A percentile compares a stretch with the other conserved stretches of the same genome.
These are phyloP conservation scores for Endotrypanum monterogeii DNA, from an alignment of 208 protist genomes.

Conservation along the genomic window DNA sequence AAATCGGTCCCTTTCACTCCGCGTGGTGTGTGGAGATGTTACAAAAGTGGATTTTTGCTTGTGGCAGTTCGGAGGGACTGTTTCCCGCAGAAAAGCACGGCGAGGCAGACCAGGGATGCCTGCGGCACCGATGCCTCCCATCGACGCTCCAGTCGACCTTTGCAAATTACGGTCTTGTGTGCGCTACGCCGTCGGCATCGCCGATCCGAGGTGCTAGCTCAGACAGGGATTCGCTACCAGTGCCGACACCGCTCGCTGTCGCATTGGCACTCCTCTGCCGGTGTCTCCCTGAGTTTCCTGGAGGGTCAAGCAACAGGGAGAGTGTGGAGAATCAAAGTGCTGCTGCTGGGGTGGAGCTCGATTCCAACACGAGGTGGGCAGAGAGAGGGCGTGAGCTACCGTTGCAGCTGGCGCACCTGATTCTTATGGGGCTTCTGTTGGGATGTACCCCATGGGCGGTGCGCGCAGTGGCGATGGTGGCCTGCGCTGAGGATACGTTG, in stretches of 20 bases:
- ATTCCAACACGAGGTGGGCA: not conserved
- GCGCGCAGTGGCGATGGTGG: slow-evolving; percentile 29
- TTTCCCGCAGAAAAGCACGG: not conserved
- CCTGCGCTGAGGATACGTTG: slow-evolving; percentile 19
- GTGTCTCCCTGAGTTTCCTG: slow-evolving; percentile 12
- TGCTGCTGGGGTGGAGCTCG: not conserved
- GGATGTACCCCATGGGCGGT: slow-evolving; percentile 31
- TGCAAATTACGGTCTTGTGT: slow-evolving; percentile 11
- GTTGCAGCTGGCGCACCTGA: slow-evolving; percentile 74
- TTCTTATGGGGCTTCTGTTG: slow-evolving; percentile 60
- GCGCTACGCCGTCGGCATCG: not conserved
- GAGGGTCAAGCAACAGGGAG: too few relatives aligned
- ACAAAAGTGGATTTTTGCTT: slow-evolving; percentile 12
- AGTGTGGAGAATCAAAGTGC: not conserved
- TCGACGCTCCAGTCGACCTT: slow-evolving; percentile 15
- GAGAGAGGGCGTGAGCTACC: slow-evolving; percentile 38
- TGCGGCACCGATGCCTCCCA: slow-evolving; percentile 1
- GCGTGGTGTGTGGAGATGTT: slow-evolving; percentile 23
- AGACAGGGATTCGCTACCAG: not conserved
- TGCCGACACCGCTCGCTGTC: slow-evolving; percentile 17
- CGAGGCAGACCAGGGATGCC: not conserved
- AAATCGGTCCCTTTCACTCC: not conserved
- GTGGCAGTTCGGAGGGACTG: not conserved
- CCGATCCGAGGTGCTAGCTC: not conserved
- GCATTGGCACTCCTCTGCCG: slow-evolving; percentile 17